Evolutionary conservation across 805 yeast species (phyloP), one percentile per base, ranked within the genome.

Genomic region (Ogataea ganodermae): DNA sequence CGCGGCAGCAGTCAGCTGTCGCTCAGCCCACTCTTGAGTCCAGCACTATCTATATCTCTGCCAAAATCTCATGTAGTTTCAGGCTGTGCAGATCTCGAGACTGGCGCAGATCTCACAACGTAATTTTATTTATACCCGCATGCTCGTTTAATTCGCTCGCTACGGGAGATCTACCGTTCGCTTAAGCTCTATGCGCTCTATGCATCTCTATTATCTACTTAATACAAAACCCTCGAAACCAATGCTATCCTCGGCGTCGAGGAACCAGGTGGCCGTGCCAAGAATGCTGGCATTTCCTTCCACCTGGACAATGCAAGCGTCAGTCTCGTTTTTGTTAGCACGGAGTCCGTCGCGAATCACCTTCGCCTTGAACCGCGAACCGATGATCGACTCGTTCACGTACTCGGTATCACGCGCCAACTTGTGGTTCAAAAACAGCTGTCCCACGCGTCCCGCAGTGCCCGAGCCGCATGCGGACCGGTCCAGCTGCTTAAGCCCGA

Each of bases 381-480:
- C 65, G 14, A 61, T 57, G 4, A 61, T 49, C 6, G 66, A 60
- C 43, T 61, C 60, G 45, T 61, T 61, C 14, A 56, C 54, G 38
- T 52, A 54, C 1, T 8, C 32, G 17, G 48, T 7, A 0, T 50
- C 45, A 2, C 22, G 23, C 0, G 40, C 14, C 4, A 58, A 23
- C 20, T 37, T 22, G 1, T 53, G 53, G 17, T 55, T 51, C 24
- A 60, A 42, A 27, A 44, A 59, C 4, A 59, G 48, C 26, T 50
- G 53, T 0, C 62, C 62, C 2, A 54, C 49, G 28, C 63, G 48
- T 2, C 65, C 66, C 5, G 64, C 62, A 1, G 66, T 60, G 10
- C 63, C 61, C 2, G 65, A 60, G 12, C 66, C 66, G 49, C 62
- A 58, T 1, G 66, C 62, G 2, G 66, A 62, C 16, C 66, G 37